Evolutionary conservation across 805 yeast genomes (phyloP).

Genomic region (Saccharomyces kudriavzevii): DNA sequence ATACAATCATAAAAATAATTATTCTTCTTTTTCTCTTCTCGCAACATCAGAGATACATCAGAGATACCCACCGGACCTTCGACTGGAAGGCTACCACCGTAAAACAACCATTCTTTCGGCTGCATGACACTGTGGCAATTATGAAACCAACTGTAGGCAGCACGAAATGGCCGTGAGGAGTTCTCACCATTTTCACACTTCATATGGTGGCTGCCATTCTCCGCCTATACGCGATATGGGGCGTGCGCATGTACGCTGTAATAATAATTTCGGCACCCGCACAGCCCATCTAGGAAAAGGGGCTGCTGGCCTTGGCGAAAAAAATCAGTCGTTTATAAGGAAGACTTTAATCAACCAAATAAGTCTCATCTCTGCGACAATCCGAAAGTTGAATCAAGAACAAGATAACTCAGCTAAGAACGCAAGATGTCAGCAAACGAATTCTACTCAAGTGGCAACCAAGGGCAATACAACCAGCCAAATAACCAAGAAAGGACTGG

Average conservation of each 20-base stretch:
- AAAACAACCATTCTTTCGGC: background rate
- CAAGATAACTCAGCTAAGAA: background rate
- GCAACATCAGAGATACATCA: no score
- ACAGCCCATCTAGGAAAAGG: background rate
- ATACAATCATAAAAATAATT: background rate
- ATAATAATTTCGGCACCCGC: background rate
- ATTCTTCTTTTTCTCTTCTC: background rate
- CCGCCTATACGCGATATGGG: background rate
- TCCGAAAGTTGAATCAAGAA: background rate
- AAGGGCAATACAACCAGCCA: slow-evolving; percentile 30
- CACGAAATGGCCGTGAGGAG: background rate
- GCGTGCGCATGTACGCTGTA: background rate
- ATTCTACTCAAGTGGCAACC: slow-evolving; percentile 40
- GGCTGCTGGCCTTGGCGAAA: background rate
- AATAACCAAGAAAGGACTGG: slow-evolving; percentile 1
- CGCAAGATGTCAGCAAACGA: slow-evolving; percentile 48
- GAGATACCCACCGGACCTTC: no score
- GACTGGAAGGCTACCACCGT: background rate
- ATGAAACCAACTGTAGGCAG: background rate
- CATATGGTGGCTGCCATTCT: background rate
- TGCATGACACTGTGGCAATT: background rate
- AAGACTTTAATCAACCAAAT: background rate
- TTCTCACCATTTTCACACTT: background rate
- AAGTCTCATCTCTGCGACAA: no score
- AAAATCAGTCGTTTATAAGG: background rate